Percentiles rank a stretch among this genome's conserved stretches.
Evolutionary conservation across 2,329 filamentous ascomycete species (phyloP).

Genomic region (Cladorrhinum sp.): DNA sequence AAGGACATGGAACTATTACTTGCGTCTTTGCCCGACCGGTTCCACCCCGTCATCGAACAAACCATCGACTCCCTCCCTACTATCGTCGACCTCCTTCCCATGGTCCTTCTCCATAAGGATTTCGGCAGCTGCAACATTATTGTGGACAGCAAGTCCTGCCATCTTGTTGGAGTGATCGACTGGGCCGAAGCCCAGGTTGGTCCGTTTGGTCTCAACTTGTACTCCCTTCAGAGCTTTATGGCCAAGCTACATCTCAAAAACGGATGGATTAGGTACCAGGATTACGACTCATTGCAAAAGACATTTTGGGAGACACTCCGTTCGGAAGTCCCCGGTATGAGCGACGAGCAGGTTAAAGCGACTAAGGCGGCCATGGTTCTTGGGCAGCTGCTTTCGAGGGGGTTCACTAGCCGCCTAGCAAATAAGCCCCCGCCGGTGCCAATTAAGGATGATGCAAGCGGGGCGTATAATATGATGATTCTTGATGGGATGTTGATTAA

Average conservation of each 20-base stretch:
- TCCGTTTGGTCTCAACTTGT: constrained; percentile 41
- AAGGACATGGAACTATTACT: constrained; percentile 35
- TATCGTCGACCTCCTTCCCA: constrained; percentile 37
- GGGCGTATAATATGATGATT: constrained; percentile 38
- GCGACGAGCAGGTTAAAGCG: constrained; percentile 24
- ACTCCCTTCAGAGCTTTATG: constrained; percentile 34
- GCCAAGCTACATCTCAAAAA: constrained; percentile 36
- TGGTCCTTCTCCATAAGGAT: constrained; percentile 40
- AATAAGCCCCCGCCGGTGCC: constrained; percentile 35
- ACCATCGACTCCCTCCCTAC: constrained; percentile 32
- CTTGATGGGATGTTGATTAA: constrained; percentile 39
- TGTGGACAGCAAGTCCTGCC: constrained; percentile 36
- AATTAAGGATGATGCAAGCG: constrained; percentile 32
- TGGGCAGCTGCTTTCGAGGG: constrained; percentile 34
- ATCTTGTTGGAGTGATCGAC: constrained; percentile 40
- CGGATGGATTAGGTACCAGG: constrained; percentile 35
- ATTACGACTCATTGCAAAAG: constrained; percentile 31
- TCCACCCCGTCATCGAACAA: constrained; percentile 33
- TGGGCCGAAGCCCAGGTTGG: constrained; percentile 40
- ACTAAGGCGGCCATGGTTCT: constrained; percentile 35
- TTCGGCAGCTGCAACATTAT: constrained; percentile 40
- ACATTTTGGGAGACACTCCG: constrained; percentile 36
- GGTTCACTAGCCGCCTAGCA: constrained; percentile 39
- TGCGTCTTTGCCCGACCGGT: constrained; percentile 34
- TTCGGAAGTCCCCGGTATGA: constrained; percentile 30